Base-by-base conservation (phyloP, 352 stramenopile genomes). In the Phytopythium sindhum region DNA sequence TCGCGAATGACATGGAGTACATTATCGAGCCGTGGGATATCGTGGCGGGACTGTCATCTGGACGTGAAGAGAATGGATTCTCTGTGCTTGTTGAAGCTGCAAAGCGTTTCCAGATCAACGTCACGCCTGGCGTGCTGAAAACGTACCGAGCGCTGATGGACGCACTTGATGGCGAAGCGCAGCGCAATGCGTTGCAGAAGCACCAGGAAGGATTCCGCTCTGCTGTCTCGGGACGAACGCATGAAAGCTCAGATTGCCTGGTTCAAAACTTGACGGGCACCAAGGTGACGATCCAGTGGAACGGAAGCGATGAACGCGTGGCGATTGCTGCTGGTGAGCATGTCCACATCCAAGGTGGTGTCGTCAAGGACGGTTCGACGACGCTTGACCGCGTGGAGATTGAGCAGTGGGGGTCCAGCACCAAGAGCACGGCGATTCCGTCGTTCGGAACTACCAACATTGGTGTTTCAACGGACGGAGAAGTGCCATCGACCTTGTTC, bases 121-220 rank as follows among this genome's bases (percentile, higher is more conserved):
- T 92, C 37, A 89, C 83, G 14, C 81, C 83, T 5, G 82, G 78
- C 39, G 67, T 92, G 21, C 31, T 96, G 52, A 90, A 92, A 48
- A 89, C 79, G 15, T 91, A 93, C 35, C 81, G 81, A 53, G 79
- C 81, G 15, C 47, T 96, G 48, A 91, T 90, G 68, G 87, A 96
- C 26, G 81, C 91, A 0, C 61, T 92, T 42, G 83, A 88, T 19
- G 80, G 78, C 19, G 81, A 89, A 55, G 80, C 79, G 4, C 75
- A 88, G 45, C 61, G 82, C 50, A 80, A 82, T 67, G 73, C 77
- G 56, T 24, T 89, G 21, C 77, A 86, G 48, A 84, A 89, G 59
- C 78, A 90, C 63, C 80, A 89, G 44, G 82, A 91, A 57, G 76
- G 73, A 24, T 73, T 89, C 57, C 74, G 78, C 21, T 76, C 65